These are phyloP conservation scores for Suillus occidentalis DNA, from an alignment of 768 basidiomycete species.

Conservation along the genomic window DNA sequence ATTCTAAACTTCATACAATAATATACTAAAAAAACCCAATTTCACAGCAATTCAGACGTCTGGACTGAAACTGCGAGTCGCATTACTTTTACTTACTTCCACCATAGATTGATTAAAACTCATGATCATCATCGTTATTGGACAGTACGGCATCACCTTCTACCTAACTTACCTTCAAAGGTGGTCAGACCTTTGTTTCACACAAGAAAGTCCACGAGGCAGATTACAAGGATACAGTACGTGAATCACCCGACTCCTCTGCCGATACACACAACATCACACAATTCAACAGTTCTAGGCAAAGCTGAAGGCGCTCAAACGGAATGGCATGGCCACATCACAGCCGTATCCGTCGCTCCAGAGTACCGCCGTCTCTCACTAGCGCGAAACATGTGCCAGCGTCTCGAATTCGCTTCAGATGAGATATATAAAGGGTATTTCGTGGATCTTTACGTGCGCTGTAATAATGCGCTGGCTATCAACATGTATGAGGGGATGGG, in stretches of 20 bases:
- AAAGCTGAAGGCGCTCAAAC: slow-evolving; percentile 79
- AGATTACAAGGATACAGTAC: slow-evolving; percentile 92
- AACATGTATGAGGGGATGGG: slow-evolving; percentile 91
- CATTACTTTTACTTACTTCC: slow-evolving; percentile 1
- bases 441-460: slow-evolving; percentile 95
- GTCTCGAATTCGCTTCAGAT: slow-evolving; percentile 86
- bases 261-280: slow-evolving; percentile 4
- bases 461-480: slow-evolving; percentile 81
- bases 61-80: slow-evolving; percentile 93
- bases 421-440: slow-evolving; percentile 82
- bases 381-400: slow-evolving; percentile 81
- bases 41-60: slow-evolving; percentile 76
- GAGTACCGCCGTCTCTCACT: slow-evolving; percentile 88
- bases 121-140: not conserved
- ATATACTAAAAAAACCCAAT: not conserved
- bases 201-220: slow-evolving; percentile 77
- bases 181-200: slow-evolving; percentile 91
- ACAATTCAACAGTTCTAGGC: slow-evolving; percentile 67
- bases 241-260: slow-evolving; percentile 27
- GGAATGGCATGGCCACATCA: slow-evolving; percentile 95
- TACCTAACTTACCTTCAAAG: slow-evolving; percentile 86
- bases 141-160: slow-evolving; percentile 83
- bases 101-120: slow-evolving; percentile 1
- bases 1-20: not conserved
- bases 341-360: slow-evolving; percentile 92